phyloP scores from a whole-genome alignment of 345 rosid species.

The Citrus mangshanensis region DNA sequence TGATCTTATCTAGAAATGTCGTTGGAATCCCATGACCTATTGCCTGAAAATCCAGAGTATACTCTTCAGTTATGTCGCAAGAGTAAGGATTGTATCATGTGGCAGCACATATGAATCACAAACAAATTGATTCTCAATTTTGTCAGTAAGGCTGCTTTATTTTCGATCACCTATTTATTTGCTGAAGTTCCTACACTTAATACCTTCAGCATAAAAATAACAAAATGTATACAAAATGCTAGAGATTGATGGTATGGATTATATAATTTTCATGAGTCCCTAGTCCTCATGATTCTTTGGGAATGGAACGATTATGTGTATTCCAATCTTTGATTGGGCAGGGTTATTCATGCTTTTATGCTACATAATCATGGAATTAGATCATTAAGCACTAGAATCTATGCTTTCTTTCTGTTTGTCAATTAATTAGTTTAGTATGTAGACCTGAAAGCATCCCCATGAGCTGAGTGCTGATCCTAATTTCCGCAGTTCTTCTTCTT shows the following conservation, averaged over 20 bases:
- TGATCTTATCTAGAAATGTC: slow-evolving; percentile 33
- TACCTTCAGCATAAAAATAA: background rate
- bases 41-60: slow-evolving; percentile 30
- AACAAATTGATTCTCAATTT: background rate
- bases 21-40: slow-evolving; percentile 48
- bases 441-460: slow-evolving; percentile 57
- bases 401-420: background rate
- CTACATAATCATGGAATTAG: background rate
- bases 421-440: background rate
- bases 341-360: background rate
- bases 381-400: background rate
- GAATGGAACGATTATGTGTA: background rate
- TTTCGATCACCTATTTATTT: background rate
- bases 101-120: background rate
- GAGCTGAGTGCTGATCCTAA: slow-evolving; percentile 44
- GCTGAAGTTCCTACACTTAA: background rate
- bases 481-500: slow-evolving; percentile 30
- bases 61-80: background rate
- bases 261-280: background rate
- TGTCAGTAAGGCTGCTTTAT: background rate
- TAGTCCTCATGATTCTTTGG: background rate
- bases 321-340: background rate
- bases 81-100: background rate
- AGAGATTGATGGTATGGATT: background rate
- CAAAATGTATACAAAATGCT: background rate